Base-by-base conservation (phyloP, 1,284 basidiomycete species). In the Trichosporon ovoides region DNA sequence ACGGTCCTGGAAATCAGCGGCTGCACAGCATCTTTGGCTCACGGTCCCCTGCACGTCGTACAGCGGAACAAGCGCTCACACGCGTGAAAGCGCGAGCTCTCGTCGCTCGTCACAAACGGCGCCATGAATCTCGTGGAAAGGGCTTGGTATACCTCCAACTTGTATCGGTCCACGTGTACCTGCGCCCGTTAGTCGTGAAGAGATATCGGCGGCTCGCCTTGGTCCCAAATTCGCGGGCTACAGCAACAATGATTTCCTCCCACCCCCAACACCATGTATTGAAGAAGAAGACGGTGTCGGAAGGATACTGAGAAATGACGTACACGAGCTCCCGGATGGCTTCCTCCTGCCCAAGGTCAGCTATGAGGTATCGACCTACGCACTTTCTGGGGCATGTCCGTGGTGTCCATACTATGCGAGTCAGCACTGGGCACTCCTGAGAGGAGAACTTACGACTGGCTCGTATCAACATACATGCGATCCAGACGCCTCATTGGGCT, bases 201-300 rank as follows among this genome's bases (percentile, higher is more conserved):
- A 5, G 19, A 37, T 48, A 10, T 18, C 24, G 1, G 11, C 7
- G 18, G 62, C 72, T 52, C 64, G 88, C 89, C 75, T 81, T 80
- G 38, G 80, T 79, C 36, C 81, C 76, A 66, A 93, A 94, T 1
- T 80, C 77, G 2, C 79, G 76, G 0, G 87, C 82, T 2, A 95
- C 79, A 0, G 82, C 87, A 69, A 90, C 89, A 28, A 93, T 79
- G 16, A 91, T 78, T 48, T 91, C 88, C 73, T 93, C 90, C 70
- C 91, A 91, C 0, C 94, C 93, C 85, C 88, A 92, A 0, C 92
- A 96, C 93, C 94, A 97, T 0, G 83, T 74, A 66, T 97, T 92
- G 62, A 97, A 81, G 77, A 90, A 97, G 77, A 97, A 95, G 50
- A 83, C 80, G 0, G 86, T 87, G 7, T 81, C 78, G 0, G 78